Evolutionary conservation across 2,329 filamentous ascomycete genomes (phyloP), one percentile per base, ranked within the genome.

Genomic region (Phaeosphaeriaceae sp.): DNA sequence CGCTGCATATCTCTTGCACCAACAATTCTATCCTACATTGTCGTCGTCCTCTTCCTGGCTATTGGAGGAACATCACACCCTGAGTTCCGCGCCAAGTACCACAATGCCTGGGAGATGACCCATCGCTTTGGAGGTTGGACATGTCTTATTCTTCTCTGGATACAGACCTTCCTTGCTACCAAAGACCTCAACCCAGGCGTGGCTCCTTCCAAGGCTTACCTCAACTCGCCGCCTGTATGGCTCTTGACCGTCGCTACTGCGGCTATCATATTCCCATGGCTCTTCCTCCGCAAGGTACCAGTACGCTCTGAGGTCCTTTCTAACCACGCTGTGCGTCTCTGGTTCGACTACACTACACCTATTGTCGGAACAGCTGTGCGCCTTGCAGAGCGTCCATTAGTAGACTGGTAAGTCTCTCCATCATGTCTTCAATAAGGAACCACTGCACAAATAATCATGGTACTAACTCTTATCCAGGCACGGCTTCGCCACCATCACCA

Each of bases 261-360:
- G 49, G 87, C 89, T 65, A 86, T 94, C 67, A 82, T 90, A 49
- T 88, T 91, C 55, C 91, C 92, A 0, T 96, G 92, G 91, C 72
- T 91, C 1, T 84, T 87, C 61, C 86, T 95, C 19, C 87, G 90
- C 56, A 89, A 87, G 66, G 87, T 92, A 26, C 77, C 82, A 9
- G 89, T 94, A 55, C 80, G 85, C 22, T 83, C 89, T 10, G 89
- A 94, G 73, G 81, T 85, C 3, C 86, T 95, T 11, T 95, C 92
- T 0, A 77, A 84, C 43, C 92, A 94, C 76, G 91, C 91, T 49
- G 81, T 92, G 28, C 86, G 90, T 48, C 84, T 95, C 15, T 87
- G 91, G 75, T 78, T 77, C 62, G 67, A 77, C 30, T 73, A 77
- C 63, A 69, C 70, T 0, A 72, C 64, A 0, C 73, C 74, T 3